Conservation (phyloP, 306 rosid species). For the Crataegus laevigata region DNA sequence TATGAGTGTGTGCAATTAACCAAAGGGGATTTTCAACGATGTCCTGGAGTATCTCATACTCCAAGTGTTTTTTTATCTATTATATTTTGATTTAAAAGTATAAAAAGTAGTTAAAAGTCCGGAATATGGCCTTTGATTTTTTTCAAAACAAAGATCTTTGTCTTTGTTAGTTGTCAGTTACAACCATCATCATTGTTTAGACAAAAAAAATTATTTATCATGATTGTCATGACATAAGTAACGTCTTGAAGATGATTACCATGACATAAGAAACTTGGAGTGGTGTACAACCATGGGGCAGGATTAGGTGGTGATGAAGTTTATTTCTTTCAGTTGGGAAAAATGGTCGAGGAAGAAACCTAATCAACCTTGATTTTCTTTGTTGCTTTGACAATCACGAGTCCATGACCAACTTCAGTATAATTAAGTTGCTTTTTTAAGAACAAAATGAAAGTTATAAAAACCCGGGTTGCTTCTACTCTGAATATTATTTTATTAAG, state of each 20-base stretch:
- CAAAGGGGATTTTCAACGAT: no score
- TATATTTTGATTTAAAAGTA: no score
- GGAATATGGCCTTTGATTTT: not conserved
- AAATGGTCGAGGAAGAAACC: slow-evolving; percentile 37
- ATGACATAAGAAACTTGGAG: slow-evolving; percentile 32
- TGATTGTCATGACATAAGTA: slow-evolving; percentile 21
- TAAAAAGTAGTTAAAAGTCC: not conserved
- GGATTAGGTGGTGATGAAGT: slow-evolving; percentile 60
- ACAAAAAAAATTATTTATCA: not conserved
- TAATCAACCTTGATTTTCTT: slow-evolving; percentile 48
- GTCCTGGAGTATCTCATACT: no score
- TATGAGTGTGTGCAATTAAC: no score
- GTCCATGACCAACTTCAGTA: slow-evolving; percentile 20
- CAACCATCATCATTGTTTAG: not conserved
- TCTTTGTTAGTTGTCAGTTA: not conserved
- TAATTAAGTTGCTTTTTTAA: no score
- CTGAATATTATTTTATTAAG: no score
- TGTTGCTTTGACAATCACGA: slow-evolving; percentile 34
- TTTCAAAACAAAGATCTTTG: not conserved
- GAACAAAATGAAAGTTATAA: not conserved
- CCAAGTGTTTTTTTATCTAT: not conserved
- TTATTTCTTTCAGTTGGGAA: slow-evolving; percentile 12
- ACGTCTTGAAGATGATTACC: slow-evolving; percentile 10
- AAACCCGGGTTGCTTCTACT: not conserved
- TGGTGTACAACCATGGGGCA: slow-evolving; percentile 37